Evolutionary conservation across 1,284 basidiomycete genomes (phyloP).

Genomic region (Fistulinella staudtii): DNA sequence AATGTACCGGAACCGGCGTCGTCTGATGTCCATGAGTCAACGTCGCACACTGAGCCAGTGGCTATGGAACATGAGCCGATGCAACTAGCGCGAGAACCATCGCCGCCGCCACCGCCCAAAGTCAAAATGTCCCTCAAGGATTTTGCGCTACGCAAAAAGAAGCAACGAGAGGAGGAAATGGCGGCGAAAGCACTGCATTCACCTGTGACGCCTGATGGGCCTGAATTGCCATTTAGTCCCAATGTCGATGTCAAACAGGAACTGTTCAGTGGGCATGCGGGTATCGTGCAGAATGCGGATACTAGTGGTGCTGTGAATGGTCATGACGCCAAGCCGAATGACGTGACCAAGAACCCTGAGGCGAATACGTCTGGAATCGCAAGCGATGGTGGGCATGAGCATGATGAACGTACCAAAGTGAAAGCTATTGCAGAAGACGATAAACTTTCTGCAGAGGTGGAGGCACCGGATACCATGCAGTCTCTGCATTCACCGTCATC

Average conservation of each 20-base stretch:
- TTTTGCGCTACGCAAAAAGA: conserved; percentile 45
- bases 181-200: conserved; percentile 27
- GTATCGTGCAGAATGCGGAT: neutral
- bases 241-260: conserved; percentile 15
- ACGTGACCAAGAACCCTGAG: neutral
- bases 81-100: conserved; percentile 13
- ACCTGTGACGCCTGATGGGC: conserved; percentile 17
- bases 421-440: neutral
- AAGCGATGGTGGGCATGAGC: neutral
- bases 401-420: neutral
- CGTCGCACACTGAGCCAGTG: conserved; percentile 7
- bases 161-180: conserved; percentile 39
- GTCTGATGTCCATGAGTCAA: conserved; percentile 4
- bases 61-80: conserved; percentile 7
- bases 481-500: neutral
- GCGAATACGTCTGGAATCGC: conserved; percentile 2
- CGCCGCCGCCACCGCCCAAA: conserved; percentile 34
- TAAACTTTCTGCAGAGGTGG: neutral
- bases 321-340: conserved; percentile 12
- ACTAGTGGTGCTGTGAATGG: conserved; percentile 1
- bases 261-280: conserved; percentile 5
- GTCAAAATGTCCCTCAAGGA: conserved; percentile 50
- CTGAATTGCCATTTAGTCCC: conserved; percentile 21
- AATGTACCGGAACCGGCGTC: neutral
- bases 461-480: neutral